Base-by-base conservation (phyloP, 805 yeast species). In the Pichia nanzhaoensis region DNA sequence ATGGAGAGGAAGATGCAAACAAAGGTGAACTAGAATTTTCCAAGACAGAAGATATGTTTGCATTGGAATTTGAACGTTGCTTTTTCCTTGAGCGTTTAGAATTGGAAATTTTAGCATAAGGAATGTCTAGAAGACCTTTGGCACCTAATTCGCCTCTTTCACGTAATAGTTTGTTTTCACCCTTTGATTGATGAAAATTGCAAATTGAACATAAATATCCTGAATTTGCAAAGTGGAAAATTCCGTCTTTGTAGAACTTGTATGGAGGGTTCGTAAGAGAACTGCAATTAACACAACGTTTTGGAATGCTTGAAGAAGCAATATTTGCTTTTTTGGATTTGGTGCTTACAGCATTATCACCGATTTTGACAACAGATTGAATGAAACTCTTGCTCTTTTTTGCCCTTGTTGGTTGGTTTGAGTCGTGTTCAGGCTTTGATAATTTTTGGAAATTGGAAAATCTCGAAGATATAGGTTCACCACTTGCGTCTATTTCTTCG, bases 221-320 rank as follows among this genome's bases (percentile, higher is more conserved):
- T 2, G 67, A 53, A 49, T 64, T 64, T 10, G 64, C 67, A 41
- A 56, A 55, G 47, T 63, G 64, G 39, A 60, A 64, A 7, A 63
- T 55, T 2, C 68, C 68, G 20, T 58, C 63, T 27, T 53, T 56
- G 47, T 59, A 56, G 38, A 55, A 64, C 45, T 56, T 64, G 50
- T 57, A 64, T 14, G 66, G 66, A 4, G 61, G 64, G 41, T 56
- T 49, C 2, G 58, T 44, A 1, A 48, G 49, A 8, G 60, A 52
- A 2, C 58, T 50, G 49, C 68, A 64, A 45, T 64, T 64, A 34
- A 64, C 51, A 45, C 68, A 64, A 40, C 52, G 53, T 28, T 49
- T 27, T 14, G 41, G 36, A 39, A 54, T 21, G 14, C 37, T 33
- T 18, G 52, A 47, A 30, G 56, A 50, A 20, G 52, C 54, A 37